phyloP scores from a whole-genome alignment of 2,329 filamentous ascomycete species.

The Boeremia exigua region DNA sequence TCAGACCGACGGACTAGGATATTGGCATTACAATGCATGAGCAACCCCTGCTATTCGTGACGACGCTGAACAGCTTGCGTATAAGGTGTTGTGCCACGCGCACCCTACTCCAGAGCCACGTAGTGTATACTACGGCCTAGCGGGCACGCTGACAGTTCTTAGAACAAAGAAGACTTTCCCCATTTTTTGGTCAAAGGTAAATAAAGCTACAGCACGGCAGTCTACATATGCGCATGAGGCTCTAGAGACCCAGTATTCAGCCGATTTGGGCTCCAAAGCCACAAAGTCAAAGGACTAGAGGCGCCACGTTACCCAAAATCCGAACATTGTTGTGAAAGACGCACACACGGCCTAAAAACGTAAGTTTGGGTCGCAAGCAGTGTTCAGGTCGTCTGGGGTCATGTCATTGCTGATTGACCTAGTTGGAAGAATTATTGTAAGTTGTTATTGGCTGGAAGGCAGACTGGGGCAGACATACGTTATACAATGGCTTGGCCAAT shows the following conservation, averaged over 20 bases:
- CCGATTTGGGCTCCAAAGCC: background rate
- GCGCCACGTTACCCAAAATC: background rate
- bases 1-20: constrained; percentile 12
- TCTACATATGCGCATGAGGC: constrained; percentile 9
- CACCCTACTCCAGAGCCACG: background rate
- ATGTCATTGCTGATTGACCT: too few species aligned
- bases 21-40: background rate
- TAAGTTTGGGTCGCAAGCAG: too few species aligned
- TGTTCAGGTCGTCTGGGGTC: too few species aligned
- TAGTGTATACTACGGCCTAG: background rate
- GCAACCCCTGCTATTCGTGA: background rate
- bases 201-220: constrained; percentile 11
- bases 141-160: constrained; percentile 3
- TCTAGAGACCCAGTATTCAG: background rate
- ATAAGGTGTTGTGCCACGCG: background rate
- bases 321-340: too few species aligned
- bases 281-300: background rate
- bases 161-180: background rate
- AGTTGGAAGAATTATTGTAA: too few species aligned
- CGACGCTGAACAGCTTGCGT: background rate
- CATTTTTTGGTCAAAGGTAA: background rate
- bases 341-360: too few species aligned
- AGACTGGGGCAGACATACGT: background rate
- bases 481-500: background rate
- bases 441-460: background rate